Evolutionary conservation across 805 yeast species (phyloP).

Genomic region (Suhomyces emberorum): DNA sequence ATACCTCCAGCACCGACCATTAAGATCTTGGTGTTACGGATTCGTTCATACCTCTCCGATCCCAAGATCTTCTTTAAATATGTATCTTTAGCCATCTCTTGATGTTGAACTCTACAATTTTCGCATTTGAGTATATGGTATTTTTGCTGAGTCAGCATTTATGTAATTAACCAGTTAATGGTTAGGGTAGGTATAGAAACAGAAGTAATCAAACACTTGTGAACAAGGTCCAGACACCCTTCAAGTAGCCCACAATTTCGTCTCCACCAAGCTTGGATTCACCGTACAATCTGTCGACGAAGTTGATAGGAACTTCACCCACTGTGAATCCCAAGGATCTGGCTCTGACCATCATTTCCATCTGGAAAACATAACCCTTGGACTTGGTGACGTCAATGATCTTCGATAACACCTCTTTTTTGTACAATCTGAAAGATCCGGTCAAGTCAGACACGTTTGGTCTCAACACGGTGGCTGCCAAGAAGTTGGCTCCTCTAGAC

Average conservation of each 20-base stretch:
- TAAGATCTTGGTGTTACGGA: constrained; percentile 53
- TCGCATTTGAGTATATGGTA: background rate
- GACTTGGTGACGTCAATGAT: constrained; percentile 66
- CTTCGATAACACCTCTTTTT: constrained; percentile 62
- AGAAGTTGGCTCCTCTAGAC: constrained; percentile 76
- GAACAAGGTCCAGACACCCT: constrained; percentile 72
- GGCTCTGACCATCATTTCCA: constrained; percentile 87
- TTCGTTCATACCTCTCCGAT: constrained; percentile 21
- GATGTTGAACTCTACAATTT: background rate
- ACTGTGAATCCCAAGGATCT: constrained; percentile 67
- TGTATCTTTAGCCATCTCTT: constrained; percentile 36
- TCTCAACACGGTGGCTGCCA: constrained; percentile 67
- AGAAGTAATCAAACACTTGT: constrained; percentile 44
- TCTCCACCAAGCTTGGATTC: constrained; percentile 78
- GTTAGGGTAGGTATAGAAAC: no score
- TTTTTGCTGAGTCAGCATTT: background rate
- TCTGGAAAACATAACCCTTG: constrained; percentile 81
- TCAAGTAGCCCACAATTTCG: constrained; percentile 72
- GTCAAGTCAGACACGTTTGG: constrained; percentile 74
- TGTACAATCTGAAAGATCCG: constrained; percentile 73
- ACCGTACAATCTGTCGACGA: constrained; percentile 77
- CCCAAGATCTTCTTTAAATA: constrained; percentile 47
- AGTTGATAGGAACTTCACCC: constrained; percentile 76
- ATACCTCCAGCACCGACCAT: constrained; percentile 97
- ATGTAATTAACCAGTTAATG: no score